Base-by-base conservation (phyloP, 805 yeast genomes). In the Yamadazyma nakazawae region DNA sequence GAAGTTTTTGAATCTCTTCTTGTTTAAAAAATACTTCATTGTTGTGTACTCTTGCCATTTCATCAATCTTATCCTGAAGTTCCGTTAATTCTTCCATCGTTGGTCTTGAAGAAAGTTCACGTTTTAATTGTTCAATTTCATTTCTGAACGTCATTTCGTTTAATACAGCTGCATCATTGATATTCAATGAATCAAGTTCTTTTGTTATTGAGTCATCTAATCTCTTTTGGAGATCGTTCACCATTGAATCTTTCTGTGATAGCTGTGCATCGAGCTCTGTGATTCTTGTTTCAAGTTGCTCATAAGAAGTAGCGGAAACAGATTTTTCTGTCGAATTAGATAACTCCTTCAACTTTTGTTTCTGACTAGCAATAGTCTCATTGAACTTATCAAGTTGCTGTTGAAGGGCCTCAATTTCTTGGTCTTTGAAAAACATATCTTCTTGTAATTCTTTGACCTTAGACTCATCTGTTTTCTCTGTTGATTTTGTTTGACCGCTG, bases 21-120 rank as follows among this genome's bases (percentile, higher is more conserved):
- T 55, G 56, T 55, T 67, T 54, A 42, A 59, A 48, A 45, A 55
- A 41, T 53, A 66, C 36, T 61, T 67, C 72, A 21, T 55, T 54
- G 42, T 66, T 65, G 44, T 74, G 75, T 28, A 70, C 54, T 8
- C 61, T 49, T 19, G 74, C 76, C 42, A 75, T 56, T 47, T 74
- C 76, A 36, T 75, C 74, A 43, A 71, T 53, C 7, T 70, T 57
- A n/a, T 59, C 61, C 50, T 75, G 76, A 5, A 76, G 60, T 43
- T 75, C 78, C 7, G 68, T 61, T 17, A 74, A 50, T 52, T 75
- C 77, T 11, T 67, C 69, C 32, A 65, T 57, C 0, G 75, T 61
- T 1, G 80, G 80, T 44, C 79, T 57, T 42, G 60, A 52, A 10
- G 62, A 64, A 4, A 72, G 57, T 50, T 70, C 66, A 37, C 60